Conservation (phyloP, 495 filamentous ascomycete species). For the Podospora sp. region DNA sequence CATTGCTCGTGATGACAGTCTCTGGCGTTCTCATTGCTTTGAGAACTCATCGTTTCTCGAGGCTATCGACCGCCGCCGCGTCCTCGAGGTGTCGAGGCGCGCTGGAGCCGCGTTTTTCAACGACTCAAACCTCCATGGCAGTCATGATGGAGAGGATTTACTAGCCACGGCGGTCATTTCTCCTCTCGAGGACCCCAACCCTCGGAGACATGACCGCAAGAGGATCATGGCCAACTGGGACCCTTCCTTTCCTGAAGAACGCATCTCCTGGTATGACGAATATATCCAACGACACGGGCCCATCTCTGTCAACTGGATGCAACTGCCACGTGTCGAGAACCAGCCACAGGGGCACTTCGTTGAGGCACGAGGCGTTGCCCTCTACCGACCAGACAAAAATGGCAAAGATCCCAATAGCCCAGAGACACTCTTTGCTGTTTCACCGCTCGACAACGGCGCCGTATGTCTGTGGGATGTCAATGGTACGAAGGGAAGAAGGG, state of each 20-base stretch:
- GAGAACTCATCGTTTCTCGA: slow-evolving; percentile 62
- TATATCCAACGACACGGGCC: slow-evolving; percentile 82
- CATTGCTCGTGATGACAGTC: slow-evolving; percentile 72
- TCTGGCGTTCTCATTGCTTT: slow-evolving; percentile 79
- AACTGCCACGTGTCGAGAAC: slow-evolving; percentile 43
- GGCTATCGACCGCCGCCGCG: slow-evolving; percentile 48
- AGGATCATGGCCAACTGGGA: slow-evolving; percentile 78
- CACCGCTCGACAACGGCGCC: slow-evolving; percentile 82
- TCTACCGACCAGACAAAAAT: slow-evolving; percentile 54
- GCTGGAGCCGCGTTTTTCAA: not conserved
- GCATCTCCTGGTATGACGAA: slow-evolving; percentile 81
- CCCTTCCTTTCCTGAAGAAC: slow-evolving; percentile 67
- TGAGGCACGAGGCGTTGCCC: slow-evolving; percentile 67
- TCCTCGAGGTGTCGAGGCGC: slow-evolving; percentile 23
- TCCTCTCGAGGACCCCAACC: slow-evolving; percentile 27
- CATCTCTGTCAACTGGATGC: slow-evolving; percentile 73
- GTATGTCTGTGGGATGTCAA: slow-evolving; percentile 86
- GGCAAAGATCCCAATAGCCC: slow-evolving; percentile 49
- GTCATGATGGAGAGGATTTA: slow-evolving; percentile 27
- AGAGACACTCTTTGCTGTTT: slow-evolving; percentile 62
- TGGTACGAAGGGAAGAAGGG: slow-evolving; percentile 59
- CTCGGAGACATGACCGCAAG: slow-evolving; percentile 49
- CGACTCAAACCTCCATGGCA: not conserved
- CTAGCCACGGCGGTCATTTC: not conserved
- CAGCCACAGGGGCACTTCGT: slow-evolving; percentile 38